Conservation (phyloP, 1,284 basidiomycete genomes). For the Trametes sp. region DNA sequence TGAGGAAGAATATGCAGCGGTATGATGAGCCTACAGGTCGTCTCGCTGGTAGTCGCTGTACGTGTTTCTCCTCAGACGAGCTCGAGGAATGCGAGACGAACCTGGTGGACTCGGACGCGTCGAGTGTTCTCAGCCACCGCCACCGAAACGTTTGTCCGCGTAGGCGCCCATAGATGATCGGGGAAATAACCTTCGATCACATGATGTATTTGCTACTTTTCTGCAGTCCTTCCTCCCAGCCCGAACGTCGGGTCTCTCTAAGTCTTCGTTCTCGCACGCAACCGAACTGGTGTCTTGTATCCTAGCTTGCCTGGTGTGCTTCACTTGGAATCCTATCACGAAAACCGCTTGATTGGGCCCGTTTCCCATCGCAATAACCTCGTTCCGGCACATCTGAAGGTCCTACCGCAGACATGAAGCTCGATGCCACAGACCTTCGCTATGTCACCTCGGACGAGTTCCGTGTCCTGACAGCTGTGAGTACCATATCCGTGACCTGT, state of each 20-base stretch:
- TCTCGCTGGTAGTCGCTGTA: no score
- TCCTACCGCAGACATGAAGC: conserved; percentile 71
- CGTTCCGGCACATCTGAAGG: not conserved
- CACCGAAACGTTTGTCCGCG: not conserved
- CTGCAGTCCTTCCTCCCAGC: not conserved
- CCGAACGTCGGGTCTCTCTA: not conserved
- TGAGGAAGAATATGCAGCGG: no score
- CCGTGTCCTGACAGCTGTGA: conserved; percentile 90
- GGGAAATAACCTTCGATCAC: conserved; percentile 19
- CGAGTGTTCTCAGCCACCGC: conserved; percentile 11
- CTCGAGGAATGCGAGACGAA: no score
- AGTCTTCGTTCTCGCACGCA: not conserved
- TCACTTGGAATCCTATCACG: not conserved
- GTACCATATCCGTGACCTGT: conserved; percentile 32
- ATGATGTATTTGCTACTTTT: conserved; percentile 21
- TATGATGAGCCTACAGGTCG: no score
- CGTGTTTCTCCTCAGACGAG: no score
- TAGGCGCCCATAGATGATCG: conserved; percentile 21
- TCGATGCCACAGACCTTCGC: conserved; percentile 94
- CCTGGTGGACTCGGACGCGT: not conserved
- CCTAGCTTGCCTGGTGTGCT: not conserved
- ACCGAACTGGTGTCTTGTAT: not conserved
- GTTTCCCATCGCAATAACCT: no score
- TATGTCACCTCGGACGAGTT: conserved; percentile 96
- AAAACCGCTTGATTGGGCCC: not conserved